phyloP scores from a whole-genome alignment of 257 asterid species.

The Vinca minor region DNA sequence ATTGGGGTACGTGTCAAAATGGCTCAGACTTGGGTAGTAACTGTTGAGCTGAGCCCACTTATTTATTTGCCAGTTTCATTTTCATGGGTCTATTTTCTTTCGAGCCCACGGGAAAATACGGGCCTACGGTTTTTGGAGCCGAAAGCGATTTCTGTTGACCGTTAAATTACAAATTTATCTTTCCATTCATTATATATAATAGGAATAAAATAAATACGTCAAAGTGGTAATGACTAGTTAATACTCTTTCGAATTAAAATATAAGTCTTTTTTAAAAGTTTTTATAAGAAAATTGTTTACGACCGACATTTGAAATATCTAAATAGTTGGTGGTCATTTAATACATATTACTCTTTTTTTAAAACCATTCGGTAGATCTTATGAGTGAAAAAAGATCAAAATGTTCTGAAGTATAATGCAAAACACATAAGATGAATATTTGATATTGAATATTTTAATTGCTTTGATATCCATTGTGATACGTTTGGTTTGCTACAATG shows the following conservation, averaged over 20 bases:
- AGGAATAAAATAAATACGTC: too few species aligned
- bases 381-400: neutral
- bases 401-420: neutral
- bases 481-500: neutral
- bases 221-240: too few species aligned
- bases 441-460: neutral
- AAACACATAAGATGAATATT: neutral
- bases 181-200: neutral
- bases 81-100: conserved; percentile 4
- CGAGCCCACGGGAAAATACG: conserved; percentile 15
- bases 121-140: conserved; percentile 13
- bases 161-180: conserved; percentile 22
- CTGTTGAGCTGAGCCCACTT: conserved; percentile 24
- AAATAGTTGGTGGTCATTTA: too few species aligned
- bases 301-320: too few species aligned
- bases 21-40: too few species aligned
- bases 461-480: neutral
- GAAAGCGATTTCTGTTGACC: conserved; percentile 9
- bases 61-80: conserved; percentile 11
- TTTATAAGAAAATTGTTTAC: too few species aligned
- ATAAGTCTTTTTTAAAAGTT: too few species aligned
- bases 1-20: conserved; percentile 19
- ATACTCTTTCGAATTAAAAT: too few species aligned
- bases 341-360: too few species aligned
- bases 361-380: neutral